phyloP scores from a whole-genome alignment of 768 basidiomycete genomes.

The Collybia sordida region DNA sequence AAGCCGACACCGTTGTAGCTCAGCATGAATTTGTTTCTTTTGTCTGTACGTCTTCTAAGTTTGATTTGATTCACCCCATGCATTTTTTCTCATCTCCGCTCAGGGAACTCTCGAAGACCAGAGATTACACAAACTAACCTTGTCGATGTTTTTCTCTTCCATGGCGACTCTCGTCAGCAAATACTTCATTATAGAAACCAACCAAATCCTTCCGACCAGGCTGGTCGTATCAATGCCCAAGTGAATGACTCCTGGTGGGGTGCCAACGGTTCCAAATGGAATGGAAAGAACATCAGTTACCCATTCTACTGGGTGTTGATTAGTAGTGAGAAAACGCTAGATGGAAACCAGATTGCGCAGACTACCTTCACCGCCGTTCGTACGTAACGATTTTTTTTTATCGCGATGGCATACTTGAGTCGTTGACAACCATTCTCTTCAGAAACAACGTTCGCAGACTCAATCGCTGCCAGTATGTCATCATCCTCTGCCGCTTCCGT shows the following conservation, averaged over 20 bases:
- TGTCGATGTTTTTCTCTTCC: conserved; percentile 79
- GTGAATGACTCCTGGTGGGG: conserved; percentile 83
- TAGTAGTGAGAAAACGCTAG: conserved; percentile 51
- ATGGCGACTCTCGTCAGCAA: conserved; percentile 60
- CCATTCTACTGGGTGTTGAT: conserved; percentile 81
- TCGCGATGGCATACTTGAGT: not conserved
- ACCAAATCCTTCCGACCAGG: conserved; percentile 48
- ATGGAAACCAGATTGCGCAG: conserved; percentile 62
- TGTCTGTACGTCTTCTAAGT: conserved; percentile 61
- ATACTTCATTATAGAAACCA: conserved; percentile 44
- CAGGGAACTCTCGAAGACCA: conserved; percentile 78
- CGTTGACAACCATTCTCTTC: conserved; percentile 6
- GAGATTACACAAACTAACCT: conserved; percentile 57
- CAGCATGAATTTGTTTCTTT: conserved; percentile 78
- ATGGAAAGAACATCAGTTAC: conserved; percentile 54
- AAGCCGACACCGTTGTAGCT: conserved; percentile 47
- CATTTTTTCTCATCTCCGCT: conserved; percentile 4
- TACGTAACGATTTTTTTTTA: conserved; percentile 40
- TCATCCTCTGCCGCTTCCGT: conserved; percentile 38
- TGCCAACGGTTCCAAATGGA: conserved; percentile 43
- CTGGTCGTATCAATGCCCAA: conserved; percentile 50
- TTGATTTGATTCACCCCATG: conserved; percentile 3
- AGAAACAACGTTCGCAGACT: conserved; percentile 81
- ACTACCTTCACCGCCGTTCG: conserved; percentile 79
- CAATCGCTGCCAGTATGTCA: conserved; percentile 51